Evolutionary conservation across 257 asterid species (phyloP), one percentile per base, ranked within the genome.

Genomic region (Ligustrum vulgare): DNA sequence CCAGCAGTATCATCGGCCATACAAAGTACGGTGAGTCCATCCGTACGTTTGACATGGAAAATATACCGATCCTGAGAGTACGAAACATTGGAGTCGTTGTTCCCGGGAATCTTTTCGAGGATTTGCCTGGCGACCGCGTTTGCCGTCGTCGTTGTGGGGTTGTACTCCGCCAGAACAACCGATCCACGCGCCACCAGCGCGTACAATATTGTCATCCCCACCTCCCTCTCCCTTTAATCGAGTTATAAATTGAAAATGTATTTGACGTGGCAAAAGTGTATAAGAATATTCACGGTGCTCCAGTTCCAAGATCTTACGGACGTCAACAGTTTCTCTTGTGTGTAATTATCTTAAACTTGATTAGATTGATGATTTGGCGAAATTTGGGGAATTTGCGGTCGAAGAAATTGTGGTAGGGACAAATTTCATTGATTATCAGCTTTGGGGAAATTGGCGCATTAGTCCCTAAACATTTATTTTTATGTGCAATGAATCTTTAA

Each of bases 1-100:
- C 96, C 98, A 85, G 94, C 93, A 63, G 85, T 83, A 49, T 95
- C 99, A 85, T 95, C 99, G 76, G 99, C 99, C 99, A 95, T 93
- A 87, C 99, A 95, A 4, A 95, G 97, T 33, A 93, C 97, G 79
- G 99, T 86, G 82, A 95, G 97, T 66, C 97, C 99, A 86, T 95
- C 99, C 76, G 99, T 95, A 76, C 99, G 97, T 68, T 93, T 95
- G 84, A 93, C 97, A 87, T 95, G 97, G 77, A 95, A 95, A 77
- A 95, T 89, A 75, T 86, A 95, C 49, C 98, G 99, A 90, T 93
- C 99, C 88, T 95, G 99, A 32, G 99, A 95, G 79, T 95, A 95
- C 0, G 99, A 95, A 45, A 88, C 93, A 12, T 95, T 91, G 16
- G 87, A 80, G 74, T 95, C 99, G 49, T 85, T 80, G 82, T 80